Base-by-base conservation (phyloP, 805 yeast species). In the Ogataea methylovora region DNA sequence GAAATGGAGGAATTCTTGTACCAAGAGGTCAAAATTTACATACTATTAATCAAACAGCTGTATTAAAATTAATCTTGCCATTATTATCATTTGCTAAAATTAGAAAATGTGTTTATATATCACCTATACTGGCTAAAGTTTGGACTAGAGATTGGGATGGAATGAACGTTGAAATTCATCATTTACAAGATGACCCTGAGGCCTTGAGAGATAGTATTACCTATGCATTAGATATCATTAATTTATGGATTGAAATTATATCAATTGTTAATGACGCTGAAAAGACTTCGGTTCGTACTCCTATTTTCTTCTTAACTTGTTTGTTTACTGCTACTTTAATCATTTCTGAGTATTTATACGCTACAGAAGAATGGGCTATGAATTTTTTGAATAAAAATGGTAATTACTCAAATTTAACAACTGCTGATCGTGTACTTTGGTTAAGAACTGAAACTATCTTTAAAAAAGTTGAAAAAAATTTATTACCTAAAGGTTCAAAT, bases 171-270 rank as follows among this genome's bases (percentile, higher is more conserved):
- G 65, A 66, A 29, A 58, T 80, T 37, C 62, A 67, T 38, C 54
- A 54, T 22, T 52, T 79, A 28, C 59, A 65, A 32, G 56, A 60
- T 29, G 79, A 81, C 48, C 68, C 73, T 33, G 85, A 79, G 41
- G 77, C 79, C 4, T 59, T 80, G 32, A 67, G 79, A 33, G 87
- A 80, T 48, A 72, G 83, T 8, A 66, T 79, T 2, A 66, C 65
- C 27, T 69, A 73, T 44, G 71, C 79, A 1, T 49, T 78, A 29
- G 77, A 70, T 39, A 71, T 81, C 20, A 61, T 83, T 35, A 71
- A 76, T 39, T 58, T 81, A 27, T 83, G 92, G 94, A 73, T 75
- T 31, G 81, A 76, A 41, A 75, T 79, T 32, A 76, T 79, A n/a
- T 70, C 80, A 3, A 72, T 76, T 32, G 71, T 70, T 20, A 71